phyloP scores from a whole-genome alignment of 805 yeast species.

The Kockiozyma suomiensis region DNA sequence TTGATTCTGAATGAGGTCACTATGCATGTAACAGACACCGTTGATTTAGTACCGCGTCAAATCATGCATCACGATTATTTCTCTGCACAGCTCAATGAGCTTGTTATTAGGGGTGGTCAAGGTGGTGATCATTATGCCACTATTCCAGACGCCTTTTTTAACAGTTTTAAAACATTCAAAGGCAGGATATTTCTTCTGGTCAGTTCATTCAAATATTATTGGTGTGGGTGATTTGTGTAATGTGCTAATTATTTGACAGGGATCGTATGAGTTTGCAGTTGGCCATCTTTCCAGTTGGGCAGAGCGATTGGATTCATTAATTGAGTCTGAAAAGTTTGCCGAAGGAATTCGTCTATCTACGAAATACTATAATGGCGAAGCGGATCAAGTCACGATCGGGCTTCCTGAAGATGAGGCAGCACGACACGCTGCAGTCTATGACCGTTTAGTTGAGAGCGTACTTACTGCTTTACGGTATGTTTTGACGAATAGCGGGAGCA shows the following conservation, averaged over 20 bases:
- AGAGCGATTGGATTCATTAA: slow-evolving; percentile 54
- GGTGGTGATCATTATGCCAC: slow-evolving; percentile 37
- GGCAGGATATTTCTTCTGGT: slow-evolving; percentile 58
- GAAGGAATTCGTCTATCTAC: slow-evolving; percentile 61
- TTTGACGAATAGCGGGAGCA: slow-evolving; percentile 39
- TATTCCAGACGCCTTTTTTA: slow-evolving; percentile 43
- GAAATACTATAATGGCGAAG: slow-evolving; percentile 53
- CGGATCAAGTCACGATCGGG: slow-evolving; percentile 56
- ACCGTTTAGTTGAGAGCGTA: slow-evolving; percentile 60
- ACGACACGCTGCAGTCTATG: slow-evolving; percentile 55
- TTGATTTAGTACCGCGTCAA: slow-evolving; percentile 49
- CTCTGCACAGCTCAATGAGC: slow-evolving; percentile 32
- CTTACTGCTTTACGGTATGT: slow-evolving; percentile 53
- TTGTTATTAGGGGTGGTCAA: slow-evolving; percentile 29
- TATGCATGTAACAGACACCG: slow-evolving; percentile 44
- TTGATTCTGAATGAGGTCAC: slow-evolving; percentile 48
- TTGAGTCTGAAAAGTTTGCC: slow-evolving; percentile 54
- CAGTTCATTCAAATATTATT: neutral
- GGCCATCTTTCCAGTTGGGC: slow-evolving; percentile 74
- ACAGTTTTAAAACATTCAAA: slow-evolving; percentile 47
- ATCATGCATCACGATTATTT: slow-evolving; percentile 44
- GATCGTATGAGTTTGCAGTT: slow-evolving; percentile 52
- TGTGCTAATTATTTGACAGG: slow-evolving; percentile 13
- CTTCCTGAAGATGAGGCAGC: slow-evolving; percentile 52
- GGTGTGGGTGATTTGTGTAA: neutral